Evolutionary conservation across 768 basidiomycete genomes (phyloP).

Genomic region (Coprinopsis cinerea): DNA sequence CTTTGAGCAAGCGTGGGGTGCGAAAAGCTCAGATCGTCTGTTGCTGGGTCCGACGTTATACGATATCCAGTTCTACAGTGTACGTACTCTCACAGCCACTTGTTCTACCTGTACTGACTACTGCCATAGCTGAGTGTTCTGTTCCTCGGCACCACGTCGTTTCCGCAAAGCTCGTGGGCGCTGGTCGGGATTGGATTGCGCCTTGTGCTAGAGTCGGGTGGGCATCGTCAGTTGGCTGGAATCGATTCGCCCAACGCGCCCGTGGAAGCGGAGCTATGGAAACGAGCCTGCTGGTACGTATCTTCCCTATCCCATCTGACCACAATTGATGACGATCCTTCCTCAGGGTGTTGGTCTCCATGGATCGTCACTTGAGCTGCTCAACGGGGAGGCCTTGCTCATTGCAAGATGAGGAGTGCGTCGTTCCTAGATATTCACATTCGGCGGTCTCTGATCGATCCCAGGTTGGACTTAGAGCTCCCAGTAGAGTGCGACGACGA

Average conservation of each 20-base stretch:
- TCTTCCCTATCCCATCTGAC: background rate
- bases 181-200: slow-evolving; percentile 68
- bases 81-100: slow-evolving; percentile 23
- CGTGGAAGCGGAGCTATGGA: slow-evolving; percentile 68
- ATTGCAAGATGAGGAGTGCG: slow-evolving; percentile 76
- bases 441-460: background rate
- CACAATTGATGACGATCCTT: background rate
- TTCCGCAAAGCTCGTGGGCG: slow-evolving; percentile 64
- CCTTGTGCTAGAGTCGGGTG: slow-evolving; percentile 75
- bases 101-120: background rate
- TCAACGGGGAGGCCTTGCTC: slow-evolving; percentile 69
- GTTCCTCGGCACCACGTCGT: slow-evolving; percentile 50
- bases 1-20: slow-evolving; percentile 60
- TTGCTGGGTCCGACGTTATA: slow-evolving; percentile 59
- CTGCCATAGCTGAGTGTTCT: slow-evolving; percentile 40
- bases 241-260: slow-evolving; percentile 25
- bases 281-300: slow-evolving; percentile 57
- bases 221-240: slow-evolving; percentile 42
- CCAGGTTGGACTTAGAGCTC: slow-evolving; percentile 69
- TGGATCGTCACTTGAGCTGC: slow-evolving; percentile 47
- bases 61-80: slow-evolving; percentile 67
- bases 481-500: slow-evolving; percentile 65
- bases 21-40: slow-evolving; percentile 49
- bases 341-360: slow-evolving; percentile 41
- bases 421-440: background rate